Conservation (phyloP, 768 basidiomycete genomes). For the Agaricus bisporus region DNA sequence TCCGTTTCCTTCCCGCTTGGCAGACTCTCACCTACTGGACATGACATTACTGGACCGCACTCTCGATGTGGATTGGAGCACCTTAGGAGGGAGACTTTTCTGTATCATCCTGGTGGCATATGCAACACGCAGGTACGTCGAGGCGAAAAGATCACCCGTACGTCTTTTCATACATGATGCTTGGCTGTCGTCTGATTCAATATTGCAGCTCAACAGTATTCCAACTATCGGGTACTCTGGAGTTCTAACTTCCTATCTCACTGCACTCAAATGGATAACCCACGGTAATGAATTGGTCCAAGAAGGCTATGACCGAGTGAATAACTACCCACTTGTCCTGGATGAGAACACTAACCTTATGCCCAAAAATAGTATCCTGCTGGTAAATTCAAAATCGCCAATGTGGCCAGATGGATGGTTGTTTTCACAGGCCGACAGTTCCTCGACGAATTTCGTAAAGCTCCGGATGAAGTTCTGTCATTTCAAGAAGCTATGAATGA, state of each 20-base stretch:
- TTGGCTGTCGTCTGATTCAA: background rate
- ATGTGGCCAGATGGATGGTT: conserved; percentile 29
- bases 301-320: conserved; percentile 12
- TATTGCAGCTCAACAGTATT: conserved; percentile 5
- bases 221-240: conserved; percentile 12
- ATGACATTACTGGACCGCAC: background rate
- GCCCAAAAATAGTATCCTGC: conserved; percentile 7
- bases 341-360: background rate
- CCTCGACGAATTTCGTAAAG: conserved; percentile 34
- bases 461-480: conserved; percentile 32
- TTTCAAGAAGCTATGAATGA: conserved; percentile 22
- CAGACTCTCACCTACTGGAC: background rate
- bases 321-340: background rate
- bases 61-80: background rate
- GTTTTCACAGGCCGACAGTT: conserved; percentile 22
- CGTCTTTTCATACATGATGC: background rate
- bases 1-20: background rate
- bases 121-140: background rate
- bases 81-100: background rate
- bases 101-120: background rate
- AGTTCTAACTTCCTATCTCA: conserved; percentile 8
- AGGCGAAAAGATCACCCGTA: conserved; percentile 6
- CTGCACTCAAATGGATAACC: conserved; percentile 8
- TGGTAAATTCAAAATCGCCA: conserved; percentile 11
- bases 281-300: conserved; percentile 7